phyloP scores from a whole-genome alignment of 805 yeast genomes.

The Candida morakotiae region DNA sequence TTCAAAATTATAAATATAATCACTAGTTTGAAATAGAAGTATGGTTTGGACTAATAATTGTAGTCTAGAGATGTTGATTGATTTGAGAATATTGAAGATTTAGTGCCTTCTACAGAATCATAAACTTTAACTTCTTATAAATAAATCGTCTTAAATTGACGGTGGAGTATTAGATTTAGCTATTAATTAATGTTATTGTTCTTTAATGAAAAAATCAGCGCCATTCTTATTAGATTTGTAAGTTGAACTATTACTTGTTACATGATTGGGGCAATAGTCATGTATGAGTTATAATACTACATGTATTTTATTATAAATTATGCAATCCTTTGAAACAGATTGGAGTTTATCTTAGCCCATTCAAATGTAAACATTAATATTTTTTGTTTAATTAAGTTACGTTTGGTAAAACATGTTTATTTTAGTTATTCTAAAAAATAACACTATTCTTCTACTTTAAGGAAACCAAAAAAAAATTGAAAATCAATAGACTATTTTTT shows the following conservation, averaged over 20 bases:
- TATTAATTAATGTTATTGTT: neutral
- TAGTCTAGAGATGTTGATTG: too few relatives aligned
- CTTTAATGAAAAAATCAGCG: constrained; percentile 41
- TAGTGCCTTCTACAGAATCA: constrained; percentile 21
- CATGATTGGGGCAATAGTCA: constrained; percentile 76
- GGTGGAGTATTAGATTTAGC: constrained; percentile 6
- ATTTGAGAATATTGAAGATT: constrained; percentile 10
- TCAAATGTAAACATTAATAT: too few relatives aligned
- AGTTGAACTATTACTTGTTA: too few relatives aligned
- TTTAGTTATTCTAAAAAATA: too few relatives aligned
- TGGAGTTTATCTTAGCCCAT: too few relatives aligned
- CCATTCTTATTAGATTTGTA: constrained; percentile 35
- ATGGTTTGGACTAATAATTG: constrained; percentile 7
- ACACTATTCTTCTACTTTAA: too few relatives aligned
- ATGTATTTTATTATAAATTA: too few relatives aligned
- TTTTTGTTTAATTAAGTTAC: too few relatives aligned
- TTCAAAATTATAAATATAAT: constrained; percentile 89
- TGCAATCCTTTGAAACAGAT: too few relatives aligned
- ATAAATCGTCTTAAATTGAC: constrained; percentile 13
- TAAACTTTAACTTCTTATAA: constrained; percentile 22
- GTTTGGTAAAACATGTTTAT: too few relatives aligned
- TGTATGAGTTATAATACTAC: constrained; percentile 68
- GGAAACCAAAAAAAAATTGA: too few relatives aligned
- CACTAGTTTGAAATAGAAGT: constrained; percentile 68
- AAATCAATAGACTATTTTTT: too few relatives aligned